Evolutionary conservation across 306 rosid genomes (phyloP), one percentile per base, ranked within the genome.

Genomic region (Pyrus bretschneideri): DNA sequence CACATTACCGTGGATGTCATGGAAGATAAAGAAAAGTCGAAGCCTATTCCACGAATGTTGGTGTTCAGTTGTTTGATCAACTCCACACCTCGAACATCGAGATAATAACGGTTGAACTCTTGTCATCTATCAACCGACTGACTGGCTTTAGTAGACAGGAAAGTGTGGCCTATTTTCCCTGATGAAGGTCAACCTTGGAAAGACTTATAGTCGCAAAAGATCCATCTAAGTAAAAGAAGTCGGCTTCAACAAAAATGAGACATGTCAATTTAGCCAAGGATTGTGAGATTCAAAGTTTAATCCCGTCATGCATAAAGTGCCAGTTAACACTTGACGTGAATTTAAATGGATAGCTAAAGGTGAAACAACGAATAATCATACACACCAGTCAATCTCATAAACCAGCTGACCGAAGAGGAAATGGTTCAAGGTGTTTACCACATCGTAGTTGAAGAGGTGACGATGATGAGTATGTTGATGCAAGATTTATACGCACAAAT

Each of bases 391-490:
- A 64, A 4, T 19, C 60, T 4, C n/a, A 4, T 2, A 45, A 45
- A 12, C 5, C 1, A 45, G 1, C 15, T 3, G 2, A 12, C 4
- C 1, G 0, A 45, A 45, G 2, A 45, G 0, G 49, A 44, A 22
- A n/a, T 9, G 3, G 11, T n/a, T 2, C 1, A 22, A 58, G 1
- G 2, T 0, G 17, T 22, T 2, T 22, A 21, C 6, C 30, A 59
- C 3, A 22, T 59, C 6, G 0, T 8, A 3, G 0, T 59, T 2
- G 6, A 59, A 11, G 31, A 22, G 30, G 17, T 3, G 11, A 22
- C 0, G 3, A 59, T 4, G 29, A n/a, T 1, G 17, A 59, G 0
- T 5, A 9, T 2, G 0, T 0, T 10, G 3, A 59, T n/a, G n/a
- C n/a, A n/a, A n/a, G n/a, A n/a, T n/a, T n/a, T n/a, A n/a, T n/a